A percentile compares a stretch with the other conserved stretches of the same genome.
Conservation (phyloP, 495 filamentous ascomycete species). For the Daldinia caldariorum region DNA sequence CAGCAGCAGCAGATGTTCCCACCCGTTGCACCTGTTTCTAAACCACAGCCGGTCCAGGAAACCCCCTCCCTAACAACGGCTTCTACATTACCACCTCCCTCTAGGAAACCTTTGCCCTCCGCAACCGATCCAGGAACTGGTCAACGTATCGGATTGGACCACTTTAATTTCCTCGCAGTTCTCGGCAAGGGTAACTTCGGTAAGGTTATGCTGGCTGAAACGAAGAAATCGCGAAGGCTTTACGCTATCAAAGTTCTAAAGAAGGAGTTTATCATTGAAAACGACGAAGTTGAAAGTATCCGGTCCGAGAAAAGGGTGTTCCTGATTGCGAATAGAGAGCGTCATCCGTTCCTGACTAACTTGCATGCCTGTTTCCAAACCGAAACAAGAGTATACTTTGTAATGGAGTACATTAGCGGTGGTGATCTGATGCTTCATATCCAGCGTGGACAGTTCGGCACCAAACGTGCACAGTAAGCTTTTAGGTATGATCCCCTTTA, state of each 20-base stretch:
- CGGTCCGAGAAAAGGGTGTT: conserved; percentile 98
- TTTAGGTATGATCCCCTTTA: background rate
- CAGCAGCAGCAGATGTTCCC: conserved; percentile 37
- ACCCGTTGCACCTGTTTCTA: conserved; percentile 43
- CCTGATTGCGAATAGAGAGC: conserved; percentile 96
- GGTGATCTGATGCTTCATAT: conserved; percentile 99
- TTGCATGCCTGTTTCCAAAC: conserved; percentile 99
- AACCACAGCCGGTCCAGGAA: conserved; percentile 54
- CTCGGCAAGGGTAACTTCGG: conserved; percentile 99
- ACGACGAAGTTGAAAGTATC: conserved; percentile 99
- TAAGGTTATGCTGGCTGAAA: conserved; percentile 99
- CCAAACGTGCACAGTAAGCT: conserved; percentile 92
- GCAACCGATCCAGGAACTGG: conserved; percentile 72
- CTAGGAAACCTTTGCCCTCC: conserved; percentile 64
- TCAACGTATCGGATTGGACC: conserved; percentile 88
- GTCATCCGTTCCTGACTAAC: conserved; percentile 94
- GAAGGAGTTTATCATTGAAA: conserved; percentile 99
- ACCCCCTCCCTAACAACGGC: conserved; percentile 48
- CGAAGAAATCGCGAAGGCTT: conserved; percentile 87
- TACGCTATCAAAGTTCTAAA: conserved; percentile 99
- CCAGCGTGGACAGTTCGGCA: conserved; percentile 93
- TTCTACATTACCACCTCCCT: conserved; percentile 50
- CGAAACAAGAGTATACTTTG: conserved; percentile 97
- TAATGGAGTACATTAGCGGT: conserved; percentile 99
- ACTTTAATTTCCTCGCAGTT: conserved; percentile 99